phyloP scores from a whole-genome alignment of 2,329 filamentous ascomycete species.

The Penicillium griseofulvum region DNA sequence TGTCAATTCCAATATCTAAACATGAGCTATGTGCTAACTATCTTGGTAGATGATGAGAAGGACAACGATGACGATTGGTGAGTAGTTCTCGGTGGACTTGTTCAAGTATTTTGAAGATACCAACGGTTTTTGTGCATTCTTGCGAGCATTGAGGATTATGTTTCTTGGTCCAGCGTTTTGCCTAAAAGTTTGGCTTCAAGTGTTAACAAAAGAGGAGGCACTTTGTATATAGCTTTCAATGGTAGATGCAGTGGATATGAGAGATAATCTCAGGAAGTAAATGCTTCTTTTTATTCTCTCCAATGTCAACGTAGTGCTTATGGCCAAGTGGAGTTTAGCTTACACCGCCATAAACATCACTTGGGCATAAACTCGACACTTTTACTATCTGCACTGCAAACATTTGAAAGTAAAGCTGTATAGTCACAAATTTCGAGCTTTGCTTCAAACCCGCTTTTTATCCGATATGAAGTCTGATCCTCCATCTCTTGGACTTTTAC shows the following conservation, averaged over 20 bases:
- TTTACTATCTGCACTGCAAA: background rate
- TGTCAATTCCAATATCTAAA: conserved; percentile 44
- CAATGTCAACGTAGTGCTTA: background rate
- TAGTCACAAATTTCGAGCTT: background rate
- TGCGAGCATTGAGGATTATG: conserved; percentile 14
- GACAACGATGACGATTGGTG: conserved; percentile 49
- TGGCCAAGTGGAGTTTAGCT: background rate
- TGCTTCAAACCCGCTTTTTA: background rate
- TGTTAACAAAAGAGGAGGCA: conserved; percentile 4
- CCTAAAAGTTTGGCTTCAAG: conserved; percentile 18
- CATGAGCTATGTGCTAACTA: conserved; percentile 22
- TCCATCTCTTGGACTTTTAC: background rate
- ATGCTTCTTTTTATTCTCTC: background rate
- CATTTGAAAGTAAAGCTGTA: background rate
- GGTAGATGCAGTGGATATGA: conserved; percentile 11
- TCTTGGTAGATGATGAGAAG: conserved; percentile 45
- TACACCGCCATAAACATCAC: background rate
- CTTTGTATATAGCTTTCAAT: conserved; percentile 19
- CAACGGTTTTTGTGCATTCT: conserved; percentile 14
- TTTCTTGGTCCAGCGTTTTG: conserved; percentile 12
- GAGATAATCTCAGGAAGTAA: background rate
- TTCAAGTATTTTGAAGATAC: conserved; percentile 21
- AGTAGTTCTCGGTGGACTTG: conserved; percentile 11
- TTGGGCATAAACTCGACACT: background rate
- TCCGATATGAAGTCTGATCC: background rate